Percentiles rank a stretch among this genome's conserved stretches.
Conservation (phyloP, 331 rosid genomes). For the Cydonia oblonga region DNA sequence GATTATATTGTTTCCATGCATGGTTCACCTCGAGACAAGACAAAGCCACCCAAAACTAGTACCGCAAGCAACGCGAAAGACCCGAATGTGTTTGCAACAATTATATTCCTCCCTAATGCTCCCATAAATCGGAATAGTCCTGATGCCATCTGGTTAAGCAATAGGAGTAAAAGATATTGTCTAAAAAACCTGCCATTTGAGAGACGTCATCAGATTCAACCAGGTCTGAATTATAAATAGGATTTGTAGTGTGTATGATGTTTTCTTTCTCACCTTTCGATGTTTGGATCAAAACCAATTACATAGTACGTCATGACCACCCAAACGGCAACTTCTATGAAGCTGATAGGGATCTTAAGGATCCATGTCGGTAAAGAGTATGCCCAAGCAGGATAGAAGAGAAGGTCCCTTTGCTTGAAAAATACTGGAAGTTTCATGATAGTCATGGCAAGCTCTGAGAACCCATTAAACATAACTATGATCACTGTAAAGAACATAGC, state of each 20-base stretch:
- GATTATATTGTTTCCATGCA: neutral
- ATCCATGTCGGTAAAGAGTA: constrained; percentile 32
- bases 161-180: constrained; percentile 26
- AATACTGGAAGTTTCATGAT: constrained; percentile 40
- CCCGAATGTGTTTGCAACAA: constrained; percentile 35
- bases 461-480: constrained; percentile 33
- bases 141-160: constrained; percentile 30
- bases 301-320: constrained; percentile 27
- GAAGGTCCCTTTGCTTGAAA: constrained; percentile 47
- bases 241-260: neutral
- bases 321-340: constrained; percentile 33
- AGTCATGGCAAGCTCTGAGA: constrained; percentile 32
- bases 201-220: neutral
- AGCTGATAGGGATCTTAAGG: constrained; percentile 28
- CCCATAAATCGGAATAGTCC: constrained; percentile 28
- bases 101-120: constrained; percentile 24
- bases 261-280: constrained; percentile 18
- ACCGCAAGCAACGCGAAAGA: constrained; percentile 24
- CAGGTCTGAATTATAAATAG: neutral
- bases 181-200: constrained; percentile 23
- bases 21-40: constrained; percentile 27
- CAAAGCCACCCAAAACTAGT: constrained; percentile 26
- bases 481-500: constrained; percentile 26
- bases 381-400: constrained; percentile 41
- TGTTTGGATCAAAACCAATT: constrained; percentile 29